Conservation (phyloP, 148 eudicot genomes). For the Camellia lanceoleosa region DNA sequence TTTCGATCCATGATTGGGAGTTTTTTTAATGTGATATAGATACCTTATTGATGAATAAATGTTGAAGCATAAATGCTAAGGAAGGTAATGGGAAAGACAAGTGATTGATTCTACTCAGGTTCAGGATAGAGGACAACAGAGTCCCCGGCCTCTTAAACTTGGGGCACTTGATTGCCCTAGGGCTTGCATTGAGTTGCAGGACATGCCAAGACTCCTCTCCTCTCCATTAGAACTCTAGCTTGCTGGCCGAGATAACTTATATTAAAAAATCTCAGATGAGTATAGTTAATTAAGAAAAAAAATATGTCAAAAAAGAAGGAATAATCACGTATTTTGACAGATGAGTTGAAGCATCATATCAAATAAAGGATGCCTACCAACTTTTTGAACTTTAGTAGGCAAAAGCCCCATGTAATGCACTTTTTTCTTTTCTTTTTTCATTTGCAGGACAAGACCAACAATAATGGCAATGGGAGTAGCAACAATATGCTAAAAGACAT, state of each 20-base stretch:
- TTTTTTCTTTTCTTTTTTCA: not conserved
- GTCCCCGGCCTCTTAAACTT: no score
- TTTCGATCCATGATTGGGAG: no score
- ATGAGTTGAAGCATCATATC: not conserved
- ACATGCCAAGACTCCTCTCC: not conserved
- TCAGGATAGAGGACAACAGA: no score
- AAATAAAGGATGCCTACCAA: not conserved
- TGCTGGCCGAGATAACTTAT: not conserved
- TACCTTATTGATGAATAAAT: no score
- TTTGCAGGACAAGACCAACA: slow-evolving; percentile 8
- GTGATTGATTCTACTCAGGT: no score
- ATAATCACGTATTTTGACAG: not conserved
- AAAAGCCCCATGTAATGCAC: not conserved
- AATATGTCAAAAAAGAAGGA: not conserved
- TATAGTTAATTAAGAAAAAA: not conserved
- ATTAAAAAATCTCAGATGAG: no score
- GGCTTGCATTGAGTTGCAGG: not conserved
- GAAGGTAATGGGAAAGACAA: no score
- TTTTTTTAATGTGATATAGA: no score
- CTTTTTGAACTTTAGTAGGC: not conserved
- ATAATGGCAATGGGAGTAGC: not conserved
- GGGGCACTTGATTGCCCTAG: no score
- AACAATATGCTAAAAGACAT: not conserved
- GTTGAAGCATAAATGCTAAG: no score
- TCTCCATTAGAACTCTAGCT: not conserved